These are phyloP conservation scores for Saccharum hybrid DNA, from an alignment of 202 grass and related monocot genomes.

Conservation along the genomic window DNA sequence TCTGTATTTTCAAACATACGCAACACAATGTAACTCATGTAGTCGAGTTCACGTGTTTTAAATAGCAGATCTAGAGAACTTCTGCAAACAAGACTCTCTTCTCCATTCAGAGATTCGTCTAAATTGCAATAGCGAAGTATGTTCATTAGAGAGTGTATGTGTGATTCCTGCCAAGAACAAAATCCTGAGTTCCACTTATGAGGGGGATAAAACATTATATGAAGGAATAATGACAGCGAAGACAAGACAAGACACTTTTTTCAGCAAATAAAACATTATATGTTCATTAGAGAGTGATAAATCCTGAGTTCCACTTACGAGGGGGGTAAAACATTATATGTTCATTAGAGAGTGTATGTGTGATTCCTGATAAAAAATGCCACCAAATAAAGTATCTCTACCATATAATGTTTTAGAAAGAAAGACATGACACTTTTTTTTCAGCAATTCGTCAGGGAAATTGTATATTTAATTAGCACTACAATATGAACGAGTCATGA, in stretches of 20 bases:
- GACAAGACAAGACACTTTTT: too few species aligned
- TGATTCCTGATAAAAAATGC: too few species aligned
- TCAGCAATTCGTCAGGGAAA: background rate
- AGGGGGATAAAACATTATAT: slow-evolving; percentile 34
- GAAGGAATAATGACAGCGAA: slow-evolving; percentile 8
- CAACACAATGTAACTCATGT: slow-evolving; percentile 96
- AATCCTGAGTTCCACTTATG: slow-evolving; percentile 36
- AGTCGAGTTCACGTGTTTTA: slow-evolving; percentile 87
- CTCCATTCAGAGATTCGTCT: slow-evolving; percentile 77
- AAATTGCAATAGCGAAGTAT: slow-evolving; percentile 90
- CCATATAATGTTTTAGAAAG: background rate
- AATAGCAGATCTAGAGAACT: slow-evolving; percentile 63
- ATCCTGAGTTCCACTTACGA: too few species aligned
- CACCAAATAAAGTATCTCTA: too few species aligned
- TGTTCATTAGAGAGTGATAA: too few species aligned
- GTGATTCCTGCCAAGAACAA: slow-evolving; percentile 84
- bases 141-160: slow-evolving; percentile 98
- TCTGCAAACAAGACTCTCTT: slow-evolving; percentile 80
- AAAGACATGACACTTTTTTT: background rate
- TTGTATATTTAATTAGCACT: background rate
- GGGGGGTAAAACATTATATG: too few species aligned
- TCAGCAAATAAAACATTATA: too few species aligned
- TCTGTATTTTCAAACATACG: slow-evolving; percentile 96
- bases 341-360: too few species aligned
- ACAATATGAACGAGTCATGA: background rate